phyloP scores from a whole-genome alignment of 2,329 filamentous ascomycete genomes.

The Phoma sp. region DNA sequence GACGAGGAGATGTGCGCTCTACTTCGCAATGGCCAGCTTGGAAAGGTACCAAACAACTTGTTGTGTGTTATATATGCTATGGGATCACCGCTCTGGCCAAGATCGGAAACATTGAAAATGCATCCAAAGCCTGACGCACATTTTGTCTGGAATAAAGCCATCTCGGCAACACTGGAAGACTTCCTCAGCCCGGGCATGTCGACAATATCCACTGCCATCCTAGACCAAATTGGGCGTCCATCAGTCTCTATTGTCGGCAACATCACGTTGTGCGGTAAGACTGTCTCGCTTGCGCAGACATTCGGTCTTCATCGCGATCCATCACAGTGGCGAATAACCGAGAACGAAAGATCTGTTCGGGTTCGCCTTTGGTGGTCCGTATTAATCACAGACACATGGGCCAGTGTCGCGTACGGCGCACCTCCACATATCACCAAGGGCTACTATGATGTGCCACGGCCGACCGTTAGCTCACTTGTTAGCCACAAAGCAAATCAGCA shows the following conservation, averaged over 20 bases:
- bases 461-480: conserved; percentile 52
- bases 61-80: conserved; percentile 50
- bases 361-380: conserved; percentile 65
- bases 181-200: conserved; percentile 51
- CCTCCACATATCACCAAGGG: conserved; percentile 60
- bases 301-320: conserved; percentile 64
- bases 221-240: conserved; percentile 52
- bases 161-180: conserved; percentile 51
- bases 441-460: conserved; percentile 63
- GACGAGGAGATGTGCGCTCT: conserved; percentile 48
- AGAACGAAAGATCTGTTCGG: conserved; percentile 58
- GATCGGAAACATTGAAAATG: conserved; percentile 45
- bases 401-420: conserved; percentile 62
- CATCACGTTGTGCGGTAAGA: conserved; percentile 60
- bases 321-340: conserved; percentile 59
- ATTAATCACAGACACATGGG: conserved; percentile 64
- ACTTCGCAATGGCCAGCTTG: conserved; percentile 44
- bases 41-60: conserved; percentile 44
- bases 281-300: conserved; percentile 61
- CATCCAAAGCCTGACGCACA: conserved; percentile 47
- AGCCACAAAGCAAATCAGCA: conserved; percentile 44
- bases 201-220: conserved; percentile 48
- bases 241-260: conserved; percentile 54
- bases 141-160: conserved; percentile 52
- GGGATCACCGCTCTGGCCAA: conserved; percentile 47